Base-by-base conservation (phyloP, 306 rosid genomes). In the Rosa multiflora region DNA sequence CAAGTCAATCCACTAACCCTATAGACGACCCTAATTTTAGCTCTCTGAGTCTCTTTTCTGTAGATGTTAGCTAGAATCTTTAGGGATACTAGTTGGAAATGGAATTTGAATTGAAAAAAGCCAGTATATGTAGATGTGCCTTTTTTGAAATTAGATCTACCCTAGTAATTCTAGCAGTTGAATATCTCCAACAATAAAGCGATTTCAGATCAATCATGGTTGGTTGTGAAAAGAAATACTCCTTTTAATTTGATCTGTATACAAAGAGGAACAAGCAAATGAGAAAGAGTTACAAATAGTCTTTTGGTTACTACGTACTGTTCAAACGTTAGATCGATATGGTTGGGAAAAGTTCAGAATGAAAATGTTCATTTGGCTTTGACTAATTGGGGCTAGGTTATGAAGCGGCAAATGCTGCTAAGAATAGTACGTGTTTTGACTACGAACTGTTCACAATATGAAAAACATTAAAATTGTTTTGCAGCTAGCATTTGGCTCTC, bases 1-100 rank as follows among this genome's bases (percentile, higher is more conserved):
- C 1, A 74, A 42, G 78, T 58, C 69, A 74, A 58, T 21, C 69
- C 78, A 74, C 69, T 13, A 11, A 43, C 26, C 17, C 55, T 21
- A 13, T 32, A 4, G 63, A 51, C 5, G 29, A 23, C 20, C 15
- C 44, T 72, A 15, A 18, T 51, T 52, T 52, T 9, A 72, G 64
- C 47, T 40, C 43, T 35, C 47, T 18, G 23, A 49, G 39, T 52
- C 47, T 17, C 62, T 52, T 4, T 43, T 4, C 56, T 39, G 3
- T 23, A 21, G 64, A 20, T 21, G 11, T 58, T 58, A 37, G 70
- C 70, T 6, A 55, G 26, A 7, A 66, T 66, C 17, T 58, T 21
- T 66, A 63, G 68, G 4, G 64, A 55, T 55, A 63, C 5, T 64
- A 35, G 21, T 64, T 18, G 47, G 12, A 39, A 39, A 15, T 67